Conservation (phyloP, 306 rosid species). For the Vigna trinervia region DNA sequence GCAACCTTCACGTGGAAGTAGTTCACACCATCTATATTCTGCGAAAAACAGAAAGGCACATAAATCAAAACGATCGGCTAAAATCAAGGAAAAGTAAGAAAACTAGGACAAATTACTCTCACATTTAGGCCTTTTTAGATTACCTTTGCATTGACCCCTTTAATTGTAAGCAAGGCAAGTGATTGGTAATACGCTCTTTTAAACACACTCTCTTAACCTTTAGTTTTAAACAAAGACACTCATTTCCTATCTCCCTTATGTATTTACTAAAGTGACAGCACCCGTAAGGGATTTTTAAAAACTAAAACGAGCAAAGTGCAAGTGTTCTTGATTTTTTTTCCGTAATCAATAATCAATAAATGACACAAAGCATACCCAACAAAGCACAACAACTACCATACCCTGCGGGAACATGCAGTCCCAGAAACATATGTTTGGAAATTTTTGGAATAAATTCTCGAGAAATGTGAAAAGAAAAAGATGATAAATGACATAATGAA, state of each 20-base stretch:
- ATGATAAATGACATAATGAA: slow-evolving; percentile 21
- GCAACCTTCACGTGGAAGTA: slow-evolving; percentile 94
- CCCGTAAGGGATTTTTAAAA: background rate
- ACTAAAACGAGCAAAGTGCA: background rate
- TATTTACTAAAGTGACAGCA: background rate
- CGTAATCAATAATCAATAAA: background rate
- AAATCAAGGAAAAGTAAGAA: background rate
- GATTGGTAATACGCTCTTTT: background rate
- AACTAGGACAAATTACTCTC: background rate
- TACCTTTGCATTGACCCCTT: background rate
- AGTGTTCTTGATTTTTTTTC: too few relatives aligned
- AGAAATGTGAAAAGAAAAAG: background rate
- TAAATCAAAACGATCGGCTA: slow-evolving; percentile 17
- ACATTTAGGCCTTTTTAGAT: background rate
- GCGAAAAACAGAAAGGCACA: slow-evolving; percentile 6
- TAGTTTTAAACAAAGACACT: background rate
- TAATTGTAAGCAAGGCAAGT: too few relatives aligned
- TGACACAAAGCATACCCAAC: background rate
- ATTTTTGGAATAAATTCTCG: background rate
- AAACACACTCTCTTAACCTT: background rate
- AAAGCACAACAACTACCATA: background rate
- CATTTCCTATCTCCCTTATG: background rate
- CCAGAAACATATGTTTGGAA: background rate
- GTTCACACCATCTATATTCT: slow-evolving; percentile 93
- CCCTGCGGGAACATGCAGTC: background rate